These are phyloP conservation scores for Carex cristatella DNA, from an alignment of 176 grass and related monocot genomes.

Conservation along the genomic window DNA sequence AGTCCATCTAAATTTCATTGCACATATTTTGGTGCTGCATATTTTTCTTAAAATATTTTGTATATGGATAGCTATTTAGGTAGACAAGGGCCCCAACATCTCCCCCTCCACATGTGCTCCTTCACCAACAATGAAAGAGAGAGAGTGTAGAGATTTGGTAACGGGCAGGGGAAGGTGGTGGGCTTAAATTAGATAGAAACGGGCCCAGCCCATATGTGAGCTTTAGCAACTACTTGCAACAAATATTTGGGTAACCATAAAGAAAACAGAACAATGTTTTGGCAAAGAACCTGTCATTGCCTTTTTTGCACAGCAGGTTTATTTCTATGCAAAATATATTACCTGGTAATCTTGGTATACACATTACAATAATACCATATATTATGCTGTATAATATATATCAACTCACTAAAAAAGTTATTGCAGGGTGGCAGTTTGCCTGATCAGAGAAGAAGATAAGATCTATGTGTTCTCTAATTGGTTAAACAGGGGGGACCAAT, in stretches of 20 bases:
- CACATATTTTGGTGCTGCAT: background rate
- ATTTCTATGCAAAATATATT: background rate
- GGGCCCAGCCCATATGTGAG: conserved; percentile 41
- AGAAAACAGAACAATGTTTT: background rate
- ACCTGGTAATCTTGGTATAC: background rate
- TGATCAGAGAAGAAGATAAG: conserved; percentile 6
- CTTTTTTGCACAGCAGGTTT: too few relatives aligned
- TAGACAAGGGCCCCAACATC: conserved; percentile 13
- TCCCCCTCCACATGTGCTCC: conserved; percentile 35
- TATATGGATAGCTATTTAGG: background rate
- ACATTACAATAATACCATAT: background rate
- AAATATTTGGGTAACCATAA: background rate
- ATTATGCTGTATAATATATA: background rate
- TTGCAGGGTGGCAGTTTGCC: background rate
- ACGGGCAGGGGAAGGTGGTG: background rate
- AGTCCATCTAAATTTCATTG: background rate
- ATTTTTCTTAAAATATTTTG: background rate
- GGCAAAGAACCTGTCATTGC: background rate
- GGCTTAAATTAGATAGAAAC: conserved; percentile 30
- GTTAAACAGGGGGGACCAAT: background rate
- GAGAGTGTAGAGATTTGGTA: background rate
- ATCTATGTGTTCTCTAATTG: conserved; percentile 2
- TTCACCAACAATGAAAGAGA: conserved; percentile 28
- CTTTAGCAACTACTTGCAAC: background rate
- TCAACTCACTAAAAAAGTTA: background rate